Evolutionary conservation across 2,329 filamentous ascomycete genomes (phyloP).

Genomic region (Epichloe bromicola): DNA sequence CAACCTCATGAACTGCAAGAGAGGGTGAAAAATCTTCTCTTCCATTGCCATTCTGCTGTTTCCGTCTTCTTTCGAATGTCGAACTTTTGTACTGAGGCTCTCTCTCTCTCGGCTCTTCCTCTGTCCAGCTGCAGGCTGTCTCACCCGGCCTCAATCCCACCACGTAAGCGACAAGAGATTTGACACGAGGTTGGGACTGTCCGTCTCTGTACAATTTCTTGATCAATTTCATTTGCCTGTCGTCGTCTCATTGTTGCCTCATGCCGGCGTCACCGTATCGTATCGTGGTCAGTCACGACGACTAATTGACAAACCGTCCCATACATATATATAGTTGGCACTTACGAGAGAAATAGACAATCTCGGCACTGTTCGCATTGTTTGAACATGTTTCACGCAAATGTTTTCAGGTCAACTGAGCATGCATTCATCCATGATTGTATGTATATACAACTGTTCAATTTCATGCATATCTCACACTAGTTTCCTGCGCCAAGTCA

Average conservation of each 20-base stretch:
- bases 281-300: neutral
- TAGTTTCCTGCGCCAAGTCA: neutral
- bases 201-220: neutral
- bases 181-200: neutral
- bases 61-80: neutral
- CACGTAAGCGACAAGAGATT: neutral
- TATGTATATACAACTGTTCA: neutral
- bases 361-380: too few species aligned
- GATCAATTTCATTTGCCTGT: neutral
- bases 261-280: neutral
- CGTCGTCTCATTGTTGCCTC: neutral
- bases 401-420: neutral
- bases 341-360: neutral
- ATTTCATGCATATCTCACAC: neutral
- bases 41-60: neutral
- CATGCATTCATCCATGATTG: neutral
- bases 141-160: too few species aligned
- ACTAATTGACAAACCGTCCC: neutral
- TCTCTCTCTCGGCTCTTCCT: too few species aligned
- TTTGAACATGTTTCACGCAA: too few species aligned
- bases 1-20: neutral
- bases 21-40: neutral
- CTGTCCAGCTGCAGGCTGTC: neutral
- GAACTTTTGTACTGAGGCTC: neutral
- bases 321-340: neutral